A percentile compares a stretch with the other conserved stretches of the same genome.
These are phyloP conservation scores for Pseudovirgaria hyperparasitica DNA, from an alignment of 2,329 filamentous ascomycete genomes.

Conservation along the genomic window DNA sequence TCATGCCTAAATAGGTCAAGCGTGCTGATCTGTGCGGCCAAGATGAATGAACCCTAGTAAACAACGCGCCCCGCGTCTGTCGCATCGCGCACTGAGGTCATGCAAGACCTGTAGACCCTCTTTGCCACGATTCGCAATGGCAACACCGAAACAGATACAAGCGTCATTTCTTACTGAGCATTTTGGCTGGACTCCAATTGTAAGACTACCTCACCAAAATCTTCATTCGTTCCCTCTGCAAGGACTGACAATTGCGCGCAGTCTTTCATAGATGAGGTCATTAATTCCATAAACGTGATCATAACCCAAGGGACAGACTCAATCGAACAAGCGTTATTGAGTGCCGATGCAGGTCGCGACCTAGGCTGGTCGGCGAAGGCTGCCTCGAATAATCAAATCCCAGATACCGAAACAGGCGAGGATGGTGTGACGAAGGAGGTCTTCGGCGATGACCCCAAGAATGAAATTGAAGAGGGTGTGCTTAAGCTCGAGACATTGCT, in stretches of 20 bases:
- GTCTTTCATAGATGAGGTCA: constrained; percentile 94
- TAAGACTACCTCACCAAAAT: constrained; percentile 31
- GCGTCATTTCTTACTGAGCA: constrained; percentile 78
- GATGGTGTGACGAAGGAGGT: constrained; percentile 27
- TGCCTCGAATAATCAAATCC: constrained; percentile 32
- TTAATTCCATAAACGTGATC: constrained; percentile 90
- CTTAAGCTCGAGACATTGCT: constrained; percentile 37
- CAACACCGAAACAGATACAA: constrained; percentile 31
- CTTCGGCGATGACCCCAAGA: constrained; percentile 38
- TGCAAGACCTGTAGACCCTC: too few relatives aligned
- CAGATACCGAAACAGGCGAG: constrained; percentile 21
- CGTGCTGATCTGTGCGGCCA: too few relatives aligned
- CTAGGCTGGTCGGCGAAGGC: constrained; percentile 60
- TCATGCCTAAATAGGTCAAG: too few relatives aligned
- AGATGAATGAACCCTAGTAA: too few relatives aligned
- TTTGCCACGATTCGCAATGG: too few relatives aligned
- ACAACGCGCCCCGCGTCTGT: too few relatives aligned
- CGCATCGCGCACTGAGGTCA: too few relatives aligned
- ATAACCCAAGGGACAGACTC: constrained; percentile 81
- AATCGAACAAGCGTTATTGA: constrained; percentile 69
- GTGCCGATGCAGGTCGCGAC: constrained; percentile 56
- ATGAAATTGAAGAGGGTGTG: constrained; percentile 74
- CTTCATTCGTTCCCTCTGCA: constrained; percentile 3
- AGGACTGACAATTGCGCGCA: constrained; percentile 23
- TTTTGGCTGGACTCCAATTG: constrained; percentile 84